Evolutionary conservation across 2,329 filamentous ascomycete species (phyloP), one percentile per base, ranked within the genome.

Genomic region (Aspergillus versicolor): DNA sequence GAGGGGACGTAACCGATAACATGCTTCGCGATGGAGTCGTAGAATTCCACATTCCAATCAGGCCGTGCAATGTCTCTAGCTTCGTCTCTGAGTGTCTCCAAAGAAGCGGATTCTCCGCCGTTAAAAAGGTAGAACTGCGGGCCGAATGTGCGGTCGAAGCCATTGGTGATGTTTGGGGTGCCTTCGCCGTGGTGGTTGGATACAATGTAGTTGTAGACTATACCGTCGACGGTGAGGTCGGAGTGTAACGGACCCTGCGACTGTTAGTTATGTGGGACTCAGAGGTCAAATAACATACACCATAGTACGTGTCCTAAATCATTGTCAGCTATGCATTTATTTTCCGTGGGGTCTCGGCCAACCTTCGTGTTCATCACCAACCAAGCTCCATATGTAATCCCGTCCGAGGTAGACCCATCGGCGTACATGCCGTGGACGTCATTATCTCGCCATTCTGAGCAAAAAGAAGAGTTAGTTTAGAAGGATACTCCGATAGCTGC

Each of bases 101-200:
- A 73, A 4, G 75, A 70, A 2, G 77, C 75, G 7, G 77, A 77
- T 0, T 75, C 70, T 11, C 82, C 82, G 51, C 79, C 79, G 69
- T 87, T 88, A 75, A 88, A 88, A 65, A 86, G 77, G 64, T 82
- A 88, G 64, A 81, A 87, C 67, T 83, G 81, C 61, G 85, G 85
- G 1, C 86, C 86, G 64, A 87, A 87, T 0, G 85, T 88, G 2
- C 85, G 78, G 63, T 88, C 85, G 61, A 87, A 87, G 0, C 85
- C 85, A 59, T 84, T 70, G 1, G 82, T 86, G 63, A 88, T 87
- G 62, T 87, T 86, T 5, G 85, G 84, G 13, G 82, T 84, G 42
- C 82, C 81, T 57, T 84, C 82, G 5, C 85, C 84, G 53, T 88
- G 84, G 61, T 88, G 84, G 58, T 87, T 87, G 0, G 81, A 84